Evolutionary conservation across 768 basidiomycete species (phyloP).

Genomic region (Coprinellus micaceus): DNA sequence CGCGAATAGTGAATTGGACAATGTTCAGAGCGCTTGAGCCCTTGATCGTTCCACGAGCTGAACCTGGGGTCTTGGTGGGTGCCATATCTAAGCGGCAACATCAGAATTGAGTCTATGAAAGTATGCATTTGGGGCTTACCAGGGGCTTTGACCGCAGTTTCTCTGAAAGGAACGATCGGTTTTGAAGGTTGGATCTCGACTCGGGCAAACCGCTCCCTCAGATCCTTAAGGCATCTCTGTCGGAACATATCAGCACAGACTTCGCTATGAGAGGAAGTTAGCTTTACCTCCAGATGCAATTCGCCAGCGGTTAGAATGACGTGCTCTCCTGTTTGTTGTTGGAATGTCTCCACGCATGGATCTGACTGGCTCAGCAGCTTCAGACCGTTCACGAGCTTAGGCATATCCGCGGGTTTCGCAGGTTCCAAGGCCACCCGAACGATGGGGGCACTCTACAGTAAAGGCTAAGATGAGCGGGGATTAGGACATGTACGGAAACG

Average conservation of each 20-base stretch:
- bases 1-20: constrained; percentile 81
- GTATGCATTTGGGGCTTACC: constrained; percentile 41
- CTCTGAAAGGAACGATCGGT: constrained; percentile 96
- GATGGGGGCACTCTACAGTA: constrained; percentile 73
- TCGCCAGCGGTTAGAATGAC: constrained; percentile 96
- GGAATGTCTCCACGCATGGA: constrained; percentile 95
- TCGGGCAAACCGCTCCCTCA: constrained; percentile 92
- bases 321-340: constrained; percentile 95
- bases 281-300: constrained; percentile 83
- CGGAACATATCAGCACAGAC: constrained; percentile 3
- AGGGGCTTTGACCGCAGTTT: constrained; percentile 79
- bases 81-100: constrained; percentile 68
- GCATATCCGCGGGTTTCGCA: constrained; percentile 76
- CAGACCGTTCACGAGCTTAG: constrained; percentile 81
- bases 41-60: constrained; percentile 72
- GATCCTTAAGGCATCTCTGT: constrained; percentile 91
- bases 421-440: constrained; percentile 95
- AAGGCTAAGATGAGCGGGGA: background rate
- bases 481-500: background rate
- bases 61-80: constrained; percentile 68
- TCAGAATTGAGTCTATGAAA: background rate
- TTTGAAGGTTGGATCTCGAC: constrained; percentile 92
- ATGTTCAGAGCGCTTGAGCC: constrained; percentile 65
- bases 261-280: background rate
- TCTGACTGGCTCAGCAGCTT: constrained; percentile 91